These are phyloP conservation scores for Talaromyces sp. DNA, from an alignment of 2,329 filamentous ascomycete genomes.

Conservation along the genomic window DNA sequence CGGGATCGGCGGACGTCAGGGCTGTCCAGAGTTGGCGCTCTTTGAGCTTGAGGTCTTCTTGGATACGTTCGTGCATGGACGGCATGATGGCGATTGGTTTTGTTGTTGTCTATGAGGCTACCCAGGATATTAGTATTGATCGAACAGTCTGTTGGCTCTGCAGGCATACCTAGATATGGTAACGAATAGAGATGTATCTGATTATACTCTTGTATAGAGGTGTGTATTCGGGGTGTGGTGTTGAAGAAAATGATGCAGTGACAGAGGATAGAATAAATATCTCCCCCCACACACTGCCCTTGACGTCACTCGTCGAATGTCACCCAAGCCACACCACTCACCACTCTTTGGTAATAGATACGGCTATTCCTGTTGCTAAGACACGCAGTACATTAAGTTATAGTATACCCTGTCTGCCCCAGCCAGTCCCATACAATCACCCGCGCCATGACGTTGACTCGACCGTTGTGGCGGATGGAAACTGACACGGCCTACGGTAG, in stretches of 20 bases:
- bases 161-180: background rate
- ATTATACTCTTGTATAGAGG: background rate
- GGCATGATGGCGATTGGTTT: slow-evolving; percentile 26
- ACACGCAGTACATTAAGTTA: background rate
- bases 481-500: background rate
- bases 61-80: slow-evolving; percentile 37
- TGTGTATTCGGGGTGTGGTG: background rate
- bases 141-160: background rate
- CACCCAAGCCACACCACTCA: background rate
- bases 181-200: background rate
- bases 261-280: background rate
- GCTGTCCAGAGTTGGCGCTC: slow-evolving; percentile 38
- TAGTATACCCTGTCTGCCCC: background rate
- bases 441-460: slow-evolving; percentile 6
- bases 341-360: background rate
- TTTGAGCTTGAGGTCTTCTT: slow-evolving; percentile 33
- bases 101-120: background rate
- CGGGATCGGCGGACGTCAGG: slow-evolving; percentile 36
- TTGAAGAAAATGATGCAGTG: background rate
- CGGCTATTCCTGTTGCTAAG: background rate
- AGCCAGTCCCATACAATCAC: background rate
- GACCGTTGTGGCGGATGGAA: slow-evolving; percentile 3
- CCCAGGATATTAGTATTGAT: background rate
- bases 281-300: background rate
- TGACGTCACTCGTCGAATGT: slow-evolving; percentile 7